Percentiles rank a stretch among this genome's conserved stretches.
phyloP scores from a whole-genome alignment of 2,329 filamentous ascomycete genomes.

The Aspergillus ochraceus region DNA sequence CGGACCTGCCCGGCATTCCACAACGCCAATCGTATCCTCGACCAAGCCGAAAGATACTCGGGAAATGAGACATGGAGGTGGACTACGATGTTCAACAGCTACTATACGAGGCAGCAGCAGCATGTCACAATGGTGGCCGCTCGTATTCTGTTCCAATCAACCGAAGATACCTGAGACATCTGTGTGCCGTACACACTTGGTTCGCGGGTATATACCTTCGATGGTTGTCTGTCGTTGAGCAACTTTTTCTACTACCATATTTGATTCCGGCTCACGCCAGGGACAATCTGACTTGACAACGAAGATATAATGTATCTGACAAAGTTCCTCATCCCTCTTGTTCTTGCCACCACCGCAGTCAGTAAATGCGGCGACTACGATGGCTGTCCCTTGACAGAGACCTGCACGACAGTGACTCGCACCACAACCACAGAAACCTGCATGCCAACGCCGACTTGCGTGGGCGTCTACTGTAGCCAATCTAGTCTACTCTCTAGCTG shows the following conservation, averaged over 20 bases:
- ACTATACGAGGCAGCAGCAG: neutral
- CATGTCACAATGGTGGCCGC: neutral
- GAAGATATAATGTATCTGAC: neutral
- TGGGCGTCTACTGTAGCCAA: slow-evolving; percentile 3
- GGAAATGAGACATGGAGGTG: neutral
- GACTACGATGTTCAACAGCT: neutral
- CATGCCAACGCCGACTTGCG: slow-evolving; percentile 3
- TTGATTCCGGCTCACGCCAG: too few relatives aligned
- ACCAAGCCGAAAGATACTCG: neutral
- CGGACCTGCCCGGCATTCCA: neutral
- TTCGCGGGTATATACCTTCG: neutral
- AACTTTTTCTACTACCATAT: neutral
- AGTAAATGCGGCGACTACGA: slow-evolving; percentile 1
- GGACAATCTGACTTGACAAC: neutral
- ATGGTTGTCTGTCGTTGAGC: neutral
- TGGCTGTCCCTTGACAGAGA: slow-evolving; percentile 23
- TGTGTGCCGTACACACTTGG: neutral
- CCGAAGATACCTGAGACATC: neutral
- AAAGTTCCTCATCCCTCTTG: neutral
- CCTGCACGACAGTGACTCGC: slow-evolving; percentile 25
- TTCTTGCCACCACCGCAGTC: neutral
- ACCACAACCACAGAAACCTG: neutral
- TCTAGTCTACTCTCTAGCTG: neutral
- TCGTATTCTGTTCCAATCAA: neutral
- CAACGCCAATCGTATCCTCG: neutral